These are phyloP conservation scores for Cunninghamia lanceolata DNA, from an alignment of 75 land plant genomes.

Conservation along the genomic window DNA sequence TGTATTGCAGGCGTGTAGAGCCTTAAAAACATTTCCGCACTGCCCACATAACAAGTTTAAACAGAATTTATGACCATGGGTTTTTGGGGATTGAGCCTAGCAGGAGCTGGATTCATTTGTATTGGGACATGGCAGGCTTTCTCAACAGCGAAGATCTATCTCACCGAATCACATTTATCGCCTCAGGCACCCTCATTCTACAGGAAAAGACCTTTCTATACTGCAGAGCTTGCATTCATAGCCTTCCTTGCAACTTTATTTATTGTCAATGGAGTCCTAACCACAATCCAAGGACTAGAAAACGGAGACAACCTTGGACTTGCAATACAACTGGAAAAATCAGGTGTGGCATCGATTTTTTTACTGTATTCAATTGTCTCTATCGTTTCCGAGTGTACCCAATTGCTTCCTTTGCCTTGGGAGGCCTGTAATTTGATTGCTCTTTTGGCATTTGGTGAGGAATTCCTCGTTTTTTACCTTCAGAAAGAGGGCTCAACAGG, in stretches of 20 bases:
- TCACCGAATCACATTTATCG: background rate
- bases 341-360: constrained; percentile 14
- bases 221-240: background rate
- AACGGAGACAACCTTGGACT: constrained; percentile 1
- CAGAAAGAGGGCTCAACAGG: constrained; percentile 57
- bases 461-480: constrained; percentile 66
- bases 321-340: constrained; percentile 5
- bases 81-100: constrained; percentile 6
- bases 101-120: background rate
- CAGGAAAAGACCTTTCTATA: constrained; percentile 6
- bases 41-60: background rate
- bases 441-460: constrained; percentile 60
- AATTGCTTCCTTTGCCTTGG: constrained; percentile 11
- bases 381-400: background rate
- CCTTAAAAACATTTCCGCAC: background rate
- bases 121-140: constrained; percentile 10
- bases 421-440: constrained; percentile 9
- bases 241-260: background rate
- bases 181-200: background rate
- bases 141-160: constrained; percentile 7
- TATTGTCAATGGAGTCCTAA: background rate
- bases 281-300: background rate
- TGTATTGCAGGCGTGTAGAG: too few relatives aligned
- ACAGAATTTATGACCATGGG: background rate
- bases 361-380: constrained; percentile 2